Evolutionary conservation across 768 basidiomycete species (phyloP), one percentile per base, ranked within the genome.

Genomic region (Trametes cinnabarina): DNA sequence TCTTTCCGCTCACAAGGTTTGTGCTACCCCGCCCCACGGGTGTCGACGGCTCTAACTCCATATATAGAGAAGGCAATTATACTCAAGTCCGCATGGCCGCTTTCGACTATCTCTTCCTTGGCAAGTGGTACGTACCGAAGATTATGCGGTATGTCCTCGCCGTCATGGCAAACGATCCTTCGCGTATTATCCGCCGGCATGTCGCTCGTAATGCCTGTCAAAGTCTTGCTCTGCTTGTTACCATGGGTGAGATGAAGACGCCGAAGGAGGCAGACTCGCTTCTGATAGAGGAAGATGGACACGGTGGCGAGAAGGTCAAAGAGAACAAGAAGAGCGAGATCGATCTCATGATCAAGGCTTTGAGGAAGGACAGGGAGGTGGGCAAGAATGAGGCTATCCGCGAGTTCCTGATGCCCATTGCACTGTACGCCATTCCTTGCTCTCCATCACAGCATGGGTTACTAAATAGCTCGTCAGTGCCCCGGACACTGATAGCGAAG

Each of bases 1-100:
- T 94, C 74, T 88, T 98, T 65, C 86, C 90, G 1, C 83, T 94
- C 64, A 96, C 95, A 39, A 82, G 95, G 94, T 94, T n/a, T n/a
- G 63, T 47, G 84, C 71, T 25, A 30, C 6, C 42, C 9, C 30
- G 42, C 22, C 19, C 1, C 34, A 19, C 12, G 10, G 47, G 20
- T 23, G 40, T 54, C 37, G n/a, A 19, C 26, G 25, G 19, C 53
- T 10, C 61, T 67, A n/a, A 65, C 57, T 44, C 43, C 17, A 35
- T n/a, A 53, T 58, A 25, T 63, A 95, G 95, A 23, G 94, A 97
- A 73, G 97, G 96, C 39, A 97, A 98, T 68, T 94, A 89, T 65
- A 88, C 87, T 2, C 88, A 92, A 68, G 91, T 99, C 43, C 88
- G 97, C 44, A 82, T 93, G 43, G 87, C 91, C 4, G 96, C 97